A percentile compares a stretch with the other conserved stretches of the same genome.
These are phyloP conservation scores for Zymoseptoria crescenta DNA, from an alignment of 2,329 filamentous ascomycete genomes.

Conservation along the genomic window DNA sequence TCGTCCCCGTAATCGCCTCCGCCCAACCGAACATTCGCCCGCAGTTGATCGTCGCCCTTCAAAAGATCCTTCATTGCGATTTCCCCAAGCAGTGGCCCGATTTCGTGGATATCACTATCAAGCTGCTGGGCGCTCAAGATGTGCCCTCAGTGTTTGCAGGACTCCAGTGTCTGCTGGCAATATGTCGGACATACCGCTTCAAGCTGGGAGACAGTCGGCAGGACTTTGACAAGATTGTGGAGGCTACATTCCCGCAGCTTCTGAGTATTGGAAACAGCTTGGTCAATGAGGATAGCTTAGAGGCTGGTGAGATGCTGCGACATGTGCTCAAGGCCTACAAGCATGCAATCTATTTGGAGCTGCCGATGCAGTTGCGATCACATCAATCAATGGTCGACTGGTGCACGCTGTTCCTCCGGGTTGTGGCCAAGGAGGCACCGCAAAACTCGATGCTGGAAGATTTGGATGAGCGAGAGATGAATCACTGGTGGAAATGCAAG, in stretches of 20 bases:
- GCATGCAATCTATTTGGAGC: slow-evolving; percentile 91
- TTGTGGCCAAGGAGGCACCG: slow-evolving; percentile 78
- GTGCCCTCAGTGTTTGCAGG: slow-evolving; percentile 83
- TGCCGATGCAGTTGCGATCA: slow-evolving; percentile 68
- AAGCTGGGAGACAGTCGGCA: slow-evolving; percentile 73
- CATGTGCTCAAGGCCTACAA: slow-evolving; percentile 95
- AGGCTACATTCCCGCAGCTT: slow-evolving; percentile 80
- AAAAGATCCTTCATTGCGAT: slow-evolving; percentile 92
- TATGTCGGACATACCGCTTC: slow-evolving; percentile 93
- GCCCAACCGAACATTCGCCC: slow-evolving; percentile 69
- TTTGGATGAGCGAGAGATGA: slow-evolving; percentile 75
- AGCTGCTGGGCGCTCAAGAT: slow-evolving; percentile 80
- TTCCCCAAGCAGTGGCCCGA: slow-evolving; percentile 91
- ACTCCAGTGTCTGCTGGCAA: slow-evolving; percentile 84
- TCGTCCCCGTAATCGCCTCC: slow-evolving; percentile 83
- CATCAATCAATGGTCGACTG: slow-evolving; percentile 83
- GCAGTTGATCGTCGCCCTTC: slow-evolving; percentile 87
- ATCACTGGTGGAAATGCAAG: slow-evolving; percentile 99
- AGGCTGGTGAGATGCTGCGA: slow-evolving; percentile 94
- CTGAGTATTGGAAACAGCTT: slow-evolving; percentile 80
- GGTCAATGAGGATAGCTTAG: slow-evolving; percentile 82
- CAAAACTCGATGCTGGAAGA: slow-evolving; percentile 71
- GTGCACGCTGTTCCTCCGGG: slow-evolving; percentile 90
- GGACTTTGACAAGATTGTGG: slow-evolving; percentile 92
- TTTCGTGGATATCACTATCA: slow-evolving; percentile 87